A percentile compares a stretch with the other conserved stretches of the same genome.
These are phyloP conservation scores for Collybia sordida DNA, from an alignment of 768 basidiomycete species.

Conservation along the genomic window DNA sequence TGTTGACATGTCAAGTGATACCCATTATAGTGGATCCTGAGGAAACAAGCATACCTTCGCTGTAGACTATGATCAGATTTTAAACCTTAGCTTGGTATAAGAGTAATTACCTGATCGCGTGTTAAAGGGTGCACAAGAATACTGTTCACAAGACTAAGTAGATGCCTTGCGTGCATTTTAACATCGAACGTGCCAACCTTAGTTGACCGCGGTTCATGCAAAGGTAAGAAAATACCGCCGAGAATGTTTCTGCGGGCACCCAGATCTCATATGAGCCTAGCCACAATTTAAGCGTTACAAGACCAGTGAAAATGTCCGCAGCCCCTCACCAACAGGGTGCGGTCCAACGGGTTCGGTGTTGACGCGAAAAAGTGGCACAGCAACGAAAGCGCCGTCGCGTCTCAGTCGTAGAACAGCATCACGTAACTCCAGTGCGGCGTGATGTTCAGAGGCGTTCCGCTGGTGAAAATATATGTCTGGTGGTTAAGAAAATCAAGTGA, in stretches of 20 bases:
- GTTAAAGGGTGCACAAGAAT: slow-evolving; percentile 77
- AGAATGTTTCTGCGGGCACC: slow-evolving; percentile 74
- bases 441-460: slow-evolving; percentile 57
- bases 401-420: slow-evolving; percentile 72
- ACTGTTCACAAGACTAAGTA: slow-evolving; percentile 31
- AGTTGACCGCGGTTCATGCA: slow-evolving; percentile 64
- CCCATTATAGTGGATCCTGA: background rate
- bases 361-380: slow-evolving; percentile 73
- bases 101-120: slow-evolving; percentile 58
- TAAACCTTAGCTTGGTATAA: slow-evolving; percentile 2
- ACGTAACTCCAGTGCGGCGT: slow-evolving; percentile 64
- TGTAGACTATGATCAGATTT: slow-evolving; percentile 17
- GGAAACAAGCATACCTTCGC: slow-evolving; percentile 43
- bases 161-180: background rate
- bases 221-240: slow-evolving; percentile 75
- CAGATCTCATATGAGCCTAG: slow-evolving; percentile 82
- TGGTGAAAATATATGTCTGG: slow-evolving; percentile 82
- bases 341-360: slow-evolving; percentile 71
- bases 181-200: slow-evolving; percentile 51
- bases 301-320: too few species aligned
- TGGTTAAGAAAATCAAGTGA: background rate
- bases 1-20: slow-evolving; percentile 20
- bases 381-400: slow-evolving; percentile 76
- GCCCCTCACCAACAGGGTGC: slow-evolving; percentile 66
- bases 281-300: background rate